Conservation (phyloP, 1,139 yeast species). For the Pneumocystis oryctolagi region DNA sequence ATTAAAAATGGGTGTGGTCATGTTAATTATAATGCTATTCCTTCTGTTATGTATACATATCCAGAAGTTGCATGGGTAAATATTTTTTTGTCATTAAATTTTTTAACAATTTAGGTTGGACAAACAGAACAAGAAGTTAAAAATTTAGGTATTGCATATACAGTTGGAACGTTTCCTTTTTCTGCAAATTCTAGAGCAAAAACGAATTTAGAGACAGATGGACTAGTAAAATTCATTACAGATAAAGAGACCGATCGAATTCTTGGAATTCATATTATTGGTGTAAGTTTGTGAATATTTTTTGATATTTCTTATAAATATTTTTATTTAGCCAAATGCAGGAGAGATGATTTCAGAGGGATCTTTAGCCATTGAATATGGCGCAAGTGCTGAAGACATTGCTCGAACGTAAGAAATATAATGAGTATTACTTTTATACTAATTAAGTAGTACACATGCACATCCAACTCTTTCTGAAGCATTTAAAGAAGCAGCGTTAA, state of each 20-base stretch:
- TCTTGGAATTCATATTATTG: conserved; percentile 91
- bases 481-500: conserved; percentile 80
- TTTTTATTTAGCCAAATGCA: conserved; percentile 48
- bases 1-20: conserved; percentile 91
- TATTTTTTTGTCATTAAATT: background rate
- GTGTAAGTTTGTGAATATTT: conserved; percentile 23
- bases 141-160: conserved; percentile 82
- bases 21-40: conserved; percentile 94
- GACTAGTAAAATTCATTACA: conserved; percentile 87
- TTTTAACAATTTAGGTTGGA: conserved; percentile 99
- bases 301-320: background rate
- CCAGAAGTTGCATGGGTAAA: conserved; percentile 16
- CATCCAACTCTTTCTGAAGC: conserved; percentile 98
- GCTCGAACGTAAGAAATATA: conserved; percentile 61
- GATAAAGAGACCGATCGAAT: conserved; percentile 96
- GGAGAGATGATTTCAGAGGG: conserved; percentile 99
- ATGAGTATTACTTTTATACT: background rate
- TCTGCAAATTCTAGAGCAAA: conserved; percentile 98
- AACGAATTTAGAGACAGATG: conserved; percentile 94
- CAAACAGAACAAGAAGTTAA: conserved; percentile 90
- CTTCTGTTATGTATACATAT: conserved; percentile 43
- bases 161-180: conserved; percentile 95
- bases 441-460: conserved; percentile 40
- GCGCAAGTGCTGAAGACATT: conserved; percentile 95
- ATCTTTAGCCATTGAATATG: conserved; percentile 93